Conservation (phyloP, 129 eudicot species). For the Silybum marianum region DNA sequence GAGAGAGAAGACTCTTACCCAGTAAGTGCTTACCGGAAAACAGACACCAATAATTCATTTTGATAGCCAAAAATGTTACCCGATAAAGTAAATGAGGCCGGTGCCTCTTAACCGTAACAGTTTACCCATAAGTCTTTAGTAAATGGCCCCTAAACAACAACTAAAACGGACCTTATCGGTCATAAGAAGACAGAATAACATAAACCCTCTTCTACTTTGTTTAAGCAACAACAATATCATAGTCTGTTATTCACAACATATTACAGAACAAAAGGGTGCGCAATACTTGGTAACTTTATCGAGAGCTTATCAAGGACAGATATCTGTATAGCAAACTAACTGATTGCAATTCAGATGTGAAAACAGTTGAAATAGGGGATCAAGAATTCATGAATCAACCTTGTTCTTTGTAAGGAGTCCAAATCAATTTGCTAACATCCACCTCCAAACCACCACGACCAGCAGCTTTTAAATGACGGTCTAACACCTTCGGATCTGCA, state of each 20-base stretch:
- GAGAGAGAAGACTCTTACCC: background rate
- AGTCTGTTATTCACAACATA: background rate
- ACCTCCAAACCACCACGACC: constrained; percentile 93
- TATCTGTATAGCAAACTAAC: background rate
- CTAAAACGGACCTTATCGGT: background rate
- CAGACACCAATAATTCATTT: background rate
- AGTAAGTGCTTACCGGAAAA: background rate
- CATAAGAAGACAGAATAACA: background rate
- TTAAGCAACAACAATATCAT: background rate
- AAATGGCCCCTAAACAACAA: background rate
- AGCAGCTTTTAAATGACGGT: constrained; percentile 93
- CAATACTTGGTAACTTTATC: background rate
- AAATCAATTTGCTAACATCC: constrained; percentile 86
- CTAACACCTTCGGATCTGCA: constrained; percentile 97
- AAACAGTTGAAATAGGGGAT: background rate
- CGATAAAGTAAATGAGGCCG: background rate
- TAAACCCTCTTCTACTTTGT: background rate
- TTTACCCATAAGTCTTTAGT: background rate
- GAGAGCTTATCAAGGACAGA: background rate
- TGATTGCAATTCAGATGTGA: background rate
- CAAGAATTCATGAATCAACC: constrained; percentile 14
- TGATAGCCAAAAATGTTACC: background rate
- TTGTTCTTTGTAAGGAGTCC: constrained; percentile 99
- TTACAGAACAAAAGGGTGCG: background rate
- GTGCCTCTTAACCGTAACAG: background rate